Evolutionary conservation across 768 basidiomycete genomes (phyloP), one percentile per base, ranked within the genome.

Genomic region (Grammothele lineata): DNA sequence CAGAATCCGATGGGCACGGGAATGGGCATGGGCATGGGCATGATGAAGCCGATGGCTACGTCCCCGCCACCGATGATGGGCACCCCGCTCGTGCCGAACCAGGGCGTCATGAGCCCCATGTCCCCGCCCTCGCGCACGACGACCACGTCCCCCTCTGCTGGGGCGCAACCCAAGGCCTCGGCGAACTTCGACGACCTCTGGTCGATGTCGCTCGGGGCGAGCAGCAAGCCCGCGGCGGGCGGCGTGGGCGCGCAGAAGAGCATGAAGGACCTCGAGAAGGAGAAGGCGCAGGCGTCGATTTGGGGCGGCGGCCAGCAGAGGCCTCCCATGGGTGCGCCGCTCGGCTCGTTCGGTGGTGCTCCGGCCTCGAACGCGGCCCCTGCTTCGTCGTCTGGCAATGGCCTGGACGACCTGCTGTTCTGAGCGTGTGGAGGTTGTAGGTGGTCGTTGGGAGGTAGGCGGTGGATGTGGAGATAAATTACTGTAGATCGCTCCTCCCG

Each of bases 231-330:
- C 2, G 61, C 66, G 37, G 40, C 48, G 6, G 25, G 22, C 37
- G 24, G 12, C 11, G 19, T 18, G 6, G 41, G 36, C 3, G 39
- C 48, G 3, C 33, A 72, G 72, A 32, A 92, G 73, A 87, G 85
- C 36, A 94, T 95, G 60, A 87, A 87, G 66, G 92, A 92, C 59
- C 62, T 96, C 54, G 87, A 91, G 69, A 83, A 80, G 68, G 92
- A 95, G 70, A 92, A 93, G 71, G 77, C 83, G 3, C 78, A 77
- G 61, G 81, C 84, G 18, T 80, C 79, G 9, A 77, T 96, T 26
- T 96, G 93, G 93, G 89, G 86, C 4, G 48, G 59, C 2, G 56
- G 55, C 34, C 56, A 55, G 52, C 33, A 38, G 27, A 57, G 55
- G 40, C 54, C 61, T 3, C 50, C 56, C n/a, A 40, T 47, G 45